Base-by-base conservation (phyloP, 257 asterid species). In the Przewalskia tangutica region DNA sequence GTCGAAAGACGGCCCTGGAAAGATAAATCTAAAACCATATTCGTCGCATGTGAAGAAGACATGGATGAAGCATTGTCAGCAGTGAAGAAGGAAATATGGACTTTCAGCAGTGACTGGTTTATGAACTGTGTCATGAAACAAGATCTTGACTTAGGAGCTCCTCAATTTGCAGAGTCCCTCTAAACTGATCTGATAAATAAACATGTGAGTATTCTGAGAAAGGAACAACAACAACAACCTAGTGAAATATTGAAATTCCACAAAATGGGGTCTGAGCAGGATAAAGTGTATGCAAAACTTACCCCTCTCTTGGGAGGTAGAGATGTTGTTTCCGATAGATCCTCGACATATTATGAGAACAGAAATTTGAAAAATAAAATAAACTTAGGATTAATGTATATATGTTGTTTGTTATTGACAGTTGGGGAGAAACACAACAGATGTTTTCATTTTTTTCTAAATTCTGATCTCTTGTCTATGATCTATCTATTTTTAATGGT, bases 121-220 rank as follows among this genome's bases (percentile, higher is more conserved):
- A 92, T 93, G 97, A 90, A 85, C 83, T 91, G 98, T 84, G 73
- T 94, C 85, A 90, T 95, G 97, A 92, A 82, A 87, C 99, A 95
- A 90, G 90, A 92, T 79, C 93, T 93, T 82, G 95, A 94, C 84
- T 86, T 93, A 68, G 94, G 89, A 68, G 97, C 97, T 77, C 91
- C 97, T 84, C 94, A 88, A 85, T 95, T 90, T 85, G 93, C 93
- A 46, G 94, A 92, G 81, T 90, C 94, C 54, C 94, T 94, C 77
- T 91, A 90, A 23, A 48, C 23, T 73, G 13, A 34, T 46, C 7
- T 48, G 60, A 7, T 3, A 46, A 48, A 3, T 73, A 48, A 70
- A 71, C 13, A 48, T 48, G 79, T 73, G 60, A 3, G 48, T 73
- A 42, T 48, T 48, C 13, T 73, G 20, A 11, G 60, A 20, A 20